Conservation (phyloP, 1,139 yeast species). For the Magnusiomyces sp. region DNA sequence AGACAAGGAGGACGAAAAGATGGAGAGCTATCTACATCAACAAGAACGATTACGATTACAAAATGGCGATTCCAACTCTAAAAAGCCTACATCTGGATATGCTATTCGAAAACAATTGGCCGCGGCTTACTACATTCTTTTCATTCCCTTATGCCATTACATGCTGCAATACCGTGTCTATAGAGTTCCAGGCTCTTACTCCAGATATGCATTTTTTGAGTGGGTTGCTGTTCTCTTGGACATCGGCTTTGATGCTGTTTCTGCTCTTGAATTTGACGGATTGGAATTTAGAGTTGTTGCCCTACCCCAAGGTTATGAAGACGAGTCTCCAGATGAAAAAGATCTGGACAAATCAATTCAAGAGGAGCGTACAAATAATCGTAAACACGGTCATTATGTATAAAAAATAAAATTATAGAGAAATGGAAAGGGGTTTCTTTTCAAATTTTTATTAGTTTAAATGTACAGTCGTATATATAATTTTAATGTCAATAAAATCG, state of each 20-base stretch:
- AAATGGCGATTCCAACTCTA: too few relatives aligned
- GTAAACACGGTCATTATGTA: too few relatives aligned
- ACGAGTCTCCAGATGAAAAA: not conserved
- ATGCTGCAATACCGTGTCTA: conserved; percentile 74
- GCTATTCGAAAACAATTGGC: conserved; percentile 39
- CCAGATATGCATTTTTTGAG: conserved; percentile 72
- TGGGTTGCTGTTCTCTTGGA: conserved; percentile 70
- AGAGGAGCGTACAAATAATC: not conserved
- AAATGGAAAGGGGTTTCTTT: too few relatives aligned
- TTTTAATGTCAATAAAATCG: too few relatives aligned
- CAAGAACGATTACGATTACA: too few relatives aligned
- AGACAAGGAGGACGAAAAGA: not conserved
- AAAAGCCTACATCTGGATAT: not conserved
- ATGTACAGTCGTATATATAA: too few relatives aligned
- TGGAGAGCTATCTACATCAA: not conserved
- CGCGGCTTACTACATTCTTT: conserved; percentile 46
- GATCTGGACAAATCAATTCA: not conserved
- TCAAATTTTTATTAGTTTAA: too few relatives aligned
- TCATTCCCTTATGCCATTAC: conserved; percentile 66
- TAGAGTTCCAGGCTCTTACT: conserved; percentile 67
- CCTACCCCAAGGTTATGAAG: not conserved
- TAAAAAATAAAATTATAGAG: too few relatives aligned
- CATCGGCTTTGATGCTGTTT: conserved; percentile 49
- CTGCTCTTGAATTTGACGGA: conserved; percentile 10
- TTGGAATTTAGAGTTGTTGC: conserved; percentile 9